Conservation (phyloP, 2,329 filamentous ascomycete species). For the Aureobasidium sp. region DNA sequence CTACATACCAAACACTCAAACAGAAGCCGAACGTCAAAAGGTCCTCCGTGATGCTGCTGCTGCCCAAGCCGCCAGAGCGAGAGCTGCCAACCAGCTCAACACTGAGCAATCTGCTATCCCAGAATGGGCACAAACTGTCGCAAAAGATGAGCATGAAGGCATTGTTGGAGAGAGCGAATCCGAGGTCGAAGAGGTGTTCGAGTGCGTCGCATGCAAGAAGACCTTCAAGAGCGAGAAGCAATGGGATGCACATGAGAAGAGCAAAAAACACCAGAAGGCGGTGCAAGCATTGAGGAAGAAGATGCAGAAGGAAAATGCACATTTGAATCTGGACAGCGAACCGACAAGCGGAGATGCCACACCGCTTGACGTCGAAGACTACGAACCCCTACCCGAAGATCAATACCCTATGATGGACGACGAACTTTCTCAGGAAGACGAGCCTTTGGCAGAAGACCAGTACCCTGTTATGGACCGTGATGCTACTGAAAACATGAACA, state of each 20-base stretch:
- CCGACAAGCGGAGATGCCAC: constrained; percentile 23
- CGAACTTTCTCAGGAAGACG: neutral
- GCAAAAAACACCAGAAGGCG: constrained; percentile 90
- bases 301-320: constrained; percentile 71
- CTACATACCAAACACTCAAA: constrained; percentile 67
- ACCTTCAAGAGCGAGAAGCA: constrained; percentile 85
- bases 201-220: constrained; percentile 56
- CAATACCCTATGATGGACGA: constrained; percentile 18
- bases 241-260: constrained; percentile 83
- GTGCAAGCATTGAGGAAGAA: constrained; percentile 69
- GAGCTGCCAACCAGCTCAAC: constrained; percentile 72
- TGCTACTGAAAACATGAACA: constrained; percentile 16
- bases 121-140: constrained; percentile 62
- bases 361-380: constrained; percentile 24
- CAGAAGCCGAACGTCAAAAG: constrained; percentile 72
- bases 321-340: constrained; percentile 41
- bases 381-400: constrained; percentile 13
- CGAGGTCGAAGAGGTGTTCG: constrained; percentile 43
- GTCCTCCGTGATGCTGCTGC: constrained; percentile 66
- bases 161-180: constrained; percentile 41
- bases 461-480: constrained; percentile 13
- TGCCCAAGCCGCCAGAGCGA: constrained; percentile 73
- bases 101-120: constrained; percentile 54
- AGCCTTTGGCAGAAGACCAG: neutral
- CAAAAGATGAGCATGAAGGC: constrained; percentile 43